phyloP scores from a whole-genome alignment of 345 rosid species.

The Psidium friedrichsthalianum region DNA sequence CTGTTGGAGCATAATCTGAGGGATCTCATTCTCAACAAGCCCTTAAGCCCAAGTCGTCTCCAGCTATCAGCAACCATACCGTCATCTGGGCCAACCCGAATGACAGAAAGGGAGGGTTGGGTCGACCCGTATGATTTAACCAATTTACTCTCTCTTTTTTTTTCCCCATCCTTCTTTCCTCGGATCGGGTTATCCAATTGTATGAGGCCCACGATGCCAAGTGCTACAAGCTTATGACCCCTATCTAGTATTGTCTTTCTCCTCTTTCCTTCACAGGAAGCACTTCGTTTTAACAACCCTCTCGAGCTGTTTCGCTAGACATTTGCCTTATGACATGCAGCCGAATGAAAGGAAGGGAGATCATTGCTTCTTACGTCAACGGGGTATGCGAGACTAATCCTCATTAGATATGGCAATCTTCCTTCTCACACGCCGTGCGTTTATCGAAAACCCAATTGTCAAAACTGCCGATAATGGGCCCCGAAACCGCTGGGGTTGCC shows the following conservation, averaged over 20 bases:
- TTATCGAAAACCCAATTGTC: background rate
- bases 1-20: background rate
- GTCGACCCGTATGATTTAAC: background rate
- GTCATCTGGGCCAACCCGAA: background rate
- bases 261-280: background rate
- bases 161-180: background rate
- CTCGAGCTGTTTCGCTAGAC: background rate
- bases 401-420: background rate
- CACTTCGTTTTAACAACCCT: background rate
- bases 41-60: background rate
- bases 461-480: rapidly evolving
- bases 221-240: background rate
- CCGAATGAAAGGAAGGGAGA: background rate
- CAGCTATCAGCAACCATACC: background rate
- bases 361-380: background rate
- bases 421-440: no score
- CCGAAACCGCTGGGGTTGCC: background rate
- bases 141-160: background rate
- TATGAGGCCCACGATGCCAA: background rate
- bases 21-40: background rate
- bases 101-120: background rate
- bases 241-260: background rate
- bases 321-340: background rate
- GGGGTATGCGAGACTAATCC: background rate
- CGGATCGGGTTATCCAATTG: background rate